These are phyloP conservation scores for Salvia miltiorrhiza DNA, from an alignment of 257 asterid genomes.

Conservation along the genomic window DNA sequence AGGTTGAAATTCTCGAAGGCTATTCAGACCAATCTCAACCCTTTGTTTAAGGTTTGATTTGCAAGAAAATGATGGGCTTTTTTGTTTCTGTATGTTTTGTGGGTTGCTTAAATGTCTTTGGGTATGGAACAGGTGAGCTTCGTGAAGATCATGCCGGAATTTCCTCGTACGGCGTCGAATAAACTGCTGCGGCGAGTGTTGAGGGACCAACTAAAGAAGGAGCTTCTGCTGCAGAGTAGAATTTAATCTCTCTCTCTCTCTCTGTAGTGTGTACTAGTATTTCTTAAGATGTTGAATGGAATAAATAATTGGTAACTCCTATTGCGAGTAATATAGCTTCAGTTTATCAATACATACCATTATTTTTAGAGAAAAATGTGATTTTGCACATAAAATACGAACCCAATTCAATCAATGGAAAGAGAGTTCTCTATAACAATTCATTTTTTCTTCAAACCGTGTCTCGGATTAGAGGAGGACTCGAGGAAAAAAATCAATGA, in stretches of 20 bases:
- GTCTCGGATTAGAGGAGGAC: not conserved
- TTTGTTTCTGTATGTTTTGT: not conserved
- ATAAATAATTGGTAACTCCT: too few relatives aligned
- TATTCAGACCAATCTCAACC: conserved; percentile 74
- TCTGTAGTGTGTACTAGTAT: not conserved
- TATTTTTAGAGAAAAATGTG: too few relatives aligned
- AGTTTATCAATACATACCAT: too few relatives aligned
- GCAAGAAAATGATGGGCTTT: not conserved
- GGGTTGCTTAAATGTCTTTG: not conserved
- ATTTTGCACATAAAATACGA: not conserved
- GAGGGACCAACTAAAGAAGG: conserved; percentile 70
- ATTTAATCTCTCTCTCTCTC: conserved; percentile 21
- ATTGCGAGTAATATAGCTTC: too few relatives aligned
- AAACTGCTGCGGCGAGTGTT: conserved; percentile 71
- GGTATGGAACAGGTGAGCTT: conserved; percentile 50
- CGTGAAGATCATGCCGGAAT: conserved; percentile 60
- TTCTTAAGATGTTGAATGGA: too few relatives aligned
- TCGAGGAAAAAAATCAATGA: not conserved
- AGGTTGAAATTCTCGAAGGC: conserved; percentile 61
- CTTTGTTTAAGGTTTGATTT: conserved; percentile 71
- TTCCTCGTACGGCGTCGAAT: conserved; percentile 94
- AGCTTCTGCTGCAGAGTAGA: conserved; percentile 50
- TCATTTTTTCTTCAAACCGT: not conserved
- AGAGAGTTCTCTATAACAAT: not conserved
- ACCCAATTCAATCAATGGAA: not conserved